Conservation (phyloP, 1,284 basidiomycete genomes). For the Singerocomus inundabilis region DNA sequence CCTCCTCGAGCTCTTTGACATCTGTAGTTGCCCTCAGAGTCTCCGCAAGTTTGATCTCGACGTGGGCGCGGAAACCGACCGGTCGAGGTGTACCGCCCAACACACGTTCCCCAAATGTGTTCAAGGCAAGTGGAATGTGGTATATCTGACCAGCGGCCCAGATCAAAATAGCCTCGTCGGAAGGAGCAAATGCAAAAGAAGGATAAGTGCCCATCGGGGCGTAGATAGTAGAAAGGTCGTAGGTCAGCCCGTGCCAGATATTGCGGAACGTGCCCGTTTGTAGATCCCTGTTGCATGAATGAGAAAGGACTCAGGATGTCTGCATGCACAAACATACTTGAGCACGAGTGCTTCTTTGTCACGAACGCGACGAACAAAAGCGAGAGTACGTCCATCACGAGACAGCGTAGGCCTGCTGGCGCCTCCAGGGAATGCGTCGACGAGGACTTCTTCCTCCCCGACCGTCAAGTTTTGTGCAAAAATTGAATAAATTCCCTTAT, state of each 20-base stretch:
- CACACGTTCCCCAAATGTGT: constrained; percentile 44
- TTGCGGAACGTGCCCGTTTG: constrained; percentile 60
- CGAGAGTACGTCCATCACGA: constrained; percentile 63
- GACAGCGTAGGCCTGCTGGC: constrained; percentile 72
- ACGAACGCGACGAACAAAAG: constrained; percentile 70
- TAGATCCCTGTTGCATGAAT: constrained; percentile 50
- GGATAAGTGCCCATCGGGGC: constrained; percentile 77
- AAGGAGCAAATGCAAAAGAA: constrained; percentile 58
- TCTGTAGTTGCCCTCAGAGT: constrained; percentile 50
- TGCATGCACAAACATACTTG: constrained; percentile 45
- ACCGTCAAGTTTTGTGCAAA: constrained; percentile 62
- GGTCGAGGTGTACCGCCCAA: constrained; percentile 48
- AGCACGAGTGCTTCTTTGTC: constrained; percentile 70
- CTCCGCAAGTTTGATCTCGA: constrained; percentile 62
- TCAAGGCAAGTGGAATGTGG: constrained; percentile 52
- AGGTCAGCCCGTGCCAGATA: constrained; percentile 67
- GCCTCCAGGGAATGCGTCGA: constrained; percentile 58
- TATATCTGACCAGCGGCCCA: constrained; percentile 73
- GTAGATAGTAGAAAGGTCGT: constrained; percentile 58
- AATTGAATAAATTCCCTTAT: constrained; percentile 68
- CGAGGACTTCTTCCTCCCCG: constrained; percentile 49
- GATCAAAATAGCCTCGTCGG: constrained; percentile 61
- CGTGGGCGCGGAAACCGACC: constrained; percentile 58
- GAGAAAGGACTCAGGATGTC: background rate
- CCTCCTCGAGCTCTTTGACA: constrained; percentile 51